Base-by-base conservation (phyloP, 169 alveolate species). In the Perkinsus olseni region DNA sequence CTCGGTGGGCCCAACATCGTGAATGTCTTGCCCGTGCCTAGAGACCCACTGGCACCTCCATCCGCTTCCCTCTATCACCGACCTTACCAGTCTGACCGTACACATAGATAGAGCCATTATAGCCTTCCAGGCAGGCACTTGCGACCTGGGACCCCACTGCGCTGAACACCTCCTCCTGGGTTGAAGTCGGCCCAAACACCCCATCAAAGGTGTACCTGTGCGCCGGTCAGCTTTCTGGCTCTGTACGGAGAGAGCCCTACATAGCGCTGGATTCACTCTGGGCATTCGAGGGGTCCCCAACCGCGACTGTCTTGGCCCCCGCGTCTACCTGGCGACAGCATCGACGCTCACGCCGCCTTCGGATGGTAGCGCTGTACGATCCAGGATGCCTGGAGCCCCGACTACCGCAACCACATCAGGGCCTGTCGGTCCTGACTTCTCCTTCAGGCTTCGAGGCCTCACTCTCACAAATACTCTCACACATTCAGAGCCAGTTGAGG, bases 11-110 rank as follows among this genome's bases (percentile, higher is more conserved):
- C 97, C 51, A 92, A 94, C 92, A 96, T 96, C 48, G 97, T 96
- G 39, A 93, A 95, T n/a, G 97, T 96, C 93, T 96, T 96, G 39
- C 97, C 97, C 40, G 96, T 91, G 34, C 82, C 82, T 62, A 62
- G 37, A 28, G 82, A 24, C 82, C 82, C 11, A 40, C 11, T 40
- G 50, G n/a, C n/a, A n/a, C n/a, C n/a, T n/a, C n/a, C n/a, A n/a
- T n/a, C n/a, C 50, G 11, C 11, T 3, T 11, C 50, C 3, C 50
- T 11, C 50, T 3, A 40, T 11, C 50, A 3, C 11, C 11, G 3
- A 40, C 11, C 21, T 40, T 62, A 39, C 97, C 97, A 38, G 97
- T 95, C 92, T 95, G 93, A 1, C 97, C 97, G 92, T 95, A 95
- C 6, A 95, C 96, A 92, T 95, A 95, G 36, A 95, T 95, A 74